Evolutionary conservation across 1,139 yeast genomes (phyloP).

Genomic region (Spencermartinsiella ligniputridi): DNA sequence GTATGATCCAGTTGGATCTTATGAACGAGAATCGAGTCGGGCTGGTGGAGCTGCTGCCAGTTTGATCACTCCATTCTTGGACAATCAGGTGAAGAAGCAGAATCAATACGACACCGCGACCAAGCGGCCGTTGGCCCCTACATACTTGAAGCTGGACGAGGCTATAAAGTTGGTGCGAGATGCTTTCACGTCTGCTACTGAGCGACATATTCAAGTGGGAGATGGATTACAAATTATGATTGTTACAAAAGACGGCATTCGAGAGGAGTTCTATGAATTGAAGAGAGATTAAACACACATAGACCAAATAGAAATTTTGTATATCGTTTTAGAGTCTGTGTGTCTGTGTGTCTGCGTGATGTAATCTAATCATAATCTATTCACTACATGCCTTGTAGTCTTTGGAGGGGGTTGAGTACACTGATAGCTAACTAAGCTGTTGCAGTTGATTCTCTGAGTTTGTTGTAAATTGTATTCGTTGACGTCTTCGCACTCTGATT

Average conservation of each 20-base stretch:
- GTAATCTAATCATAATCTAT: no score
- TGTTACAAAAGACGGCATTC: constrained; percentile 89
- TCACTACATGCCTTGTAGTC: no score
- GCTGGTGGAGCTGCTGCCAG: constrained; percentile 98
- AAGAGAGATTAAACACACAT: constrained; percentile 85
- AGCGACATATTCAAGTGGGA: constrained; percentile 97
- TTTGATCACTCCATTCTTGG: constrained; percentile 93
- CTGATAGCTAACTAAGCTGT: no score
- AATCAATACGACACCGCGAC: constrained; percentile 82
- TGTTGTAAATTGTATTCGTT: no score
- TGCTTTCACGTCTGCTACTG: constrained; percentile 94
- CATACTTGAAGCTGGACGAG: constrained; percentile 72
- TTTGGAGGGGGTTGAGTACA: no score
- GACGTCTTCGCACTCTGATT: no score
- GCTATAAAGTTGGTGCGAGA: constrained; percentile 84
- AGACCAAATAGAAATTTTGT: no score
- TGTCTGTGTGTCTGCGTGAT: no score
- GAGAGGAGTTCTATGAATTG: constrained; percentile 75
- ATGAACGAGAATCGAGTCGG: constrained; percentile 94
- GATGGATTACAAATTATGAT: constrained; percentile 88
- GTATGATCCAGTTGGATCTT: constrained; percentile 96
- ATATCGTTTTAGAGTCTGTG: no score
- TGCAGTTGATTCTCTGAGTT: no score
- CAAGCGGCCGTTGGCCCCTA: constrained; percentile 52
- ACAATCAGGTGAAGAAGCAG: constrained; percentile 92